Base-by-base conservation (phyloP, 2,329 filamentous ascomycete species). In the Amylocarpus encephaloides region DNA sequence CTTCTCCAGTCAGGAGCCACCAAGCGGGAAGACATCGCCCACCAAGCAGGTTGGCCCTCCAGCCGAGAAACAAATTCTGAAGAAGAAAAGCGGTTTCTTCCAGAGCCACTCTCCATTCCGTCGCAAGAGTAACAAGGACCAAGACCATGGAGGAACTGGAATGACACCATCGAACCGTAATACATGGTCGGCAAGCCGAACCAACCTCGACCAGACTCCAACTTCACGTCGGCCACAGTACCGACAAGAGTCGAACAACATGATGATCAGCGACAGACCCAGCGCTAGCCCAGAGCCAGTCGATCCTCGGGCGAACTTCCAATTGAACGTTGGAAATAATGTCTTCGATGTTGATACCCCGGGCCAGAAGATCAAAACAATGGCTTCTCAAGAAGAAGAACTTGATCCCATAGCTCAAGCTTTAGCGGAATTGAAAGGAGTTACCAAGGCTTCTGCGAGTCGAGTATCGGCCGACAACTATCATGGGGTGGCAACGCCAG, bases 401-500 rank as follows among this genome's bases (percentile, higher is more conserved):
- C 69, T 78, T 13, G 93, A 98, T 62, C 93, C 93, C 0, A 95
- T 98, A 64, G 93, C 92, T 2, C 79, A 88, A 60, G 94, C 93
- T 19, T 76, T 98, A 6, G 93, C 92, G 10, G 92, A 98, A 63
- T 76, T 98, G 33, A 97, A 95, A 71, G 88, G 85, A 1, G 86
- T 91, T 4, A 77, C 75, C 13, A 97, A 97, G 69, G 85, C 91
- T 60, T 80, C 88, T 6, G 84, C 83, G 3, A 76, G 80, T 43
- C 82, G 94, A n/a, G 82, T 95, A 53, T 95, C 93, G n/a, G 93
- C 91, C 15, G 94, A 98, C 67, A 83, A 88, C 53, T 96, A 95
- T 68, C 88, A 94, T 64, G 92, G 93, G n/a, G 85, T 98, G 55
- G 74, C 87, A 11, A 95, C 92, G 1, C 92, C 93, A 5, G 83